phyloP scores from a whole-genome alignment of 352 stramenopile genomes.

The Peronospora farinosa region DNA sequence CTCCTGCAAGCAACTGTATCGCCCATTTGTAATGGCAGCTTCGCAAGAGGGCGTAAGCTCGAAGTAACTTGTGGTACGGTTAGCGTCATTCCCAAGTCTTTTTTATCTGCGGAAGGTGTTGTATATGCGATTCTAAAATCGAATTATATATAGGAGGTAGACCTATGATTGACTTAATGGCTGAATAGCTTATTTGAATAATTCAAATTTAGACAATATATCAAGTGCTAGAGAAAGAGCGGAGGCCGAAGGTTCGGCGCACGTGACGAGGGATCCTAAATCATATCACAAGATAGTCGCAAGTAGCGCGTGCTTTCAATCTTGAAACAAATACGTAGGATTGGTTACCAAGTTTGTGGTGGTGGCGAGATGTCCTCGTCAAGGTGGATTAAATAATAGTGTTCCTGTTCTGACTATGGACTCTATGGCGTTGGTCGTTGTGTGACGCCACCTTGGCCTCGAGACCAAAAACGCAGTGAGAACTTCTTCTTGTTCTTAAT shows the following conservation, averaged over 20 bases:
- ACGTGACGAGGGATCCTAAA: not conserved
- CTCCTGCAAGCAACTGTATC: not conserved
- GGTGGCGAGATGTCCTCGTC: constrained; percentile 8
- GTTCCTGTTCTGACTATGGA: constrained; percentile 20
- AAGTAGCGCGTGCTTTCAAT: not conserved
- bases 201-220: not conserved
- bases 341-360: not conserved
- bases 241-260: constrained; percentile 6
- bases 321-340: too few relatives aligned
- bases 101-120: constrained; percentile 1
- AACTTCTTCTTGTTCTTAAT: constrained; percentile 66
- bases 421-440: constrained; percentile 16
- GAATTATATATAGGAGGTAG: not conserved
- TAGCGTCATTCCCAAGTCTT: not conserved
- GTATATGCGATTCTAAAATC: not conserved
- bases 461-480: constrained; percentile 60
- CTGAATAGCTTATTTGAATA: not conserved
- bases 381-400: constrained; percentile 30
- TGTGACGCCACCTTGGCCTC: constrained; percentile 15
- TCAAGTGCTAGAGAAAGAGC: not conserved
- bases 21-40: constrained; percentile 22
- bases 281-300: constrained; percentile 5
- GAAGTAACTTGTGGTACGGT: not conserved
- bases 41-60: not conserved
- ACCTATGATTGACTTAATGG: too few relatives aligned